Percentiles rank a stretch among this genome's conserved stretches.
Conservation (phyloP, 768 basidiomycete species). For the Lactarius sanguifluus region DNA sequence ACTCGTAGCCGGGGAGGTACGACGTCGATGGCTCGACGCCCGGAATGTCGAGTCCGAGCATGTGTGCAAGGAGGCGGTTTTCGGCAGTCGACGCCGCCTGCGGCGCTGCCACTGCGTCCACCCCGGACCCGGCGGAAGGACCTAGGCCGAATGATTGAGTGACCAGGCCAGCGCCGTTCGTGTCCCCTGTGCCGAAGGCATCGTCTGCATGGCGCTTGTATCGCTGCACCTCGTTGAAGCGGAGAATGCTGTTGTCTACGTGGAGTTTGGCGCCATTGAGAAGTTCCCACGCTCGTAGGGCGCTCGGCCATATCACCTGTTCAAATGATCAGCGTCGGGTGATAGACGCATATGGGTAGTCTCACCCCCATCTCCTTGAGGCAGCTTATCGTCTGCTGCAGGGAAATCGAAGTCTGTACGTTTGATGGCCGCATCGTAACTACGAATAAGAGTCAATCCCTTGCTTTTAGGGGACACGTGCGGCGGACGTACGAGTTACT, state of each 20-base stretch:
- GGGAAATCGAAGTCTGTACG: conserved; percentile 63
- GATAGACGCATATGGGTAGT: conserved; percentile 45
- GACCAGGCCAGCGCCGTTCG: neutral
- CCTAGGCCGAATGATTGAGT: conserved; percentile 5
- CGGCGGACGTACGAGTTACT: conserved; percentile 54
- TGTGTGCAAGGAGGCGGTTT: conserved; percentile 27
- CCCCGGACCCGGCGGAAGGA: neutral
- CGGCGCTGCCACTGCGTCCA: neutral
- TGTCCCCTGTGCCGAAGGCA: conserved; percentile 22
- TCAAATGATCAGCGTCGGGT: conserved; percentile 56
- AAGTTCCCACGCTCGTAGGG: conserved; percentile 28
- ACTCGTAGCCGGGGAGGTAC: conserved; percentile 24
- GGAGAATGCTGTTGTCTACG: conserved; percentile 25
- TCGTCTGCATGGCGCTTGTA: conserved; percentile 28
- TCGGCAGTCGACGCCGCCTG: conserved; percentile 12
- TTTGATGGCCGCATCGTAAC: conserved; percentile 72
- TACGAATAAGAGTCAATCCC: conserved; percentile 33
- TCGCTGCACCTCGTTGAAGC: conserved; percentile 12
- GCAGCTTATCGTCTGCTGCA: conserved; percentile 61
- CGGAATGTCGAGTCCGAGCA: conserved; percentile 29
- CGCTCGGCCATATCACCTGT: conserved; percentile 48
- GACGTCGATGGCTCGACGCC: conserved; percentile 21
- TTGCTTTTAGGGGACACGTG: conserved; percentile 18
- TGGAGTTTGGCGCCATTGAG: conserved; percentile 29
- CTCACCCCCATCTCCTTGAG: conserved; percentile 69